A percentile compares a stretch with the other conserved stretches of the same genome.
Conservation (phyloP, 1,284 basidiomycete species). For the Puccinia polysora region DNA sequence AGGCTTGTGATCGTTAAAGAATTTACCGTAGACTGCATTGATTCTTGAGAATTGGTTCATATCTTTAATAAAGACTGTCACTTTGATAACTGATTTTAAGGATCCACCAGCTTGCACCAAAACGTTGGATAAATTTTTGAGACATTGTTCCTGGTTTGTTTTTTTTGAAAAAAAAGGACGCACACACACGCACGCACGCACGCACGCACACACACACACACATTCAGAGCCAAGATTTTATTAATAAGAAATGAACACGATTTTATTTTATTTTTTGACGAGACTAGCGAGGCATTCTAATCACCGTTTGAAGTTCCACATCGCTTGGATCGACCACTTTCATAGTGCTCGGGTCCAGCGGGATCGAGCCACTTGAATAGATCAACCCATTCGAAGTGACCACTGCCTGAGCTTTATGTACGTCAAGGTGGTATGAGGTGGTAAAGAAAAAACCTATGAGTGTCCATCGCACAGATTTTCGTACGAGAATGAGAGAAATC, state of each 20-base stretch:
- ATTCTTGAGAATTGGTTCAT: constrained; percentile 86
- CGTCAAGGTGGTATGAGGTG: background rate
- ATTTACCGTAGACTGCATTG: constrained; percentile 60
- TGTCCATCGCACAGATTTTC: background rate
- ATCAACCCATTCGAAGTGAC: constrained; percentile 72
- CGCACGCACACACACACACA: background rate
- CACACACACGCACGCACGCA: background rate
- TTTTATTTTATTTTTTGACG: background rate
- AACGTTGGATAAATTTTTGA: constrained; percentile 79
- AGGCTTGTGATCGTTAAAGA: constrained; percentile 83
- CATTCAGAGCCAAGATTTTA: too few species aligned
- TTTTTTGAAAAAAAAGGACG: background rate
- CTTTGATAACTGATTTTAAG: constrained; percentile 74
- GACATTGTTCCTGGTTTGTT: constrained; percentile 62
- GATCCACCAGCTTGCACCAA: constrained; percentile 75
- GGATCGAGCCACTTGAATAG: constrained; percentile 85
- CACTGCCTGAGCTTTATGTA: constrained; percentile 64
- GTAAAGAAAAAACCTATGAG: background rate
- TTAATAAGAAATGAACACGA: constrained; percentile 1
- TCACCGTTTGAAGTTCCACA: constrained; percentile 71
- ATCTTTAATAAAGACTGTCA: constrained; percentile 82
- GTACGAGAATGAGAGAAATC: constrained; percentile 28
- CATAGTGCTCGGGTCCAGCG: constrained; percentile 70
- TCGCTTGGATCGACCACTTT: constrained; percentile 68
- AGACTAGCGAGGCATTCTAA: constrained; percentile 44